Evolutionary conservation across 1,284 basidiomycete species (phyloP).

Genomic region (Rhodotorula sp.): DNA sequence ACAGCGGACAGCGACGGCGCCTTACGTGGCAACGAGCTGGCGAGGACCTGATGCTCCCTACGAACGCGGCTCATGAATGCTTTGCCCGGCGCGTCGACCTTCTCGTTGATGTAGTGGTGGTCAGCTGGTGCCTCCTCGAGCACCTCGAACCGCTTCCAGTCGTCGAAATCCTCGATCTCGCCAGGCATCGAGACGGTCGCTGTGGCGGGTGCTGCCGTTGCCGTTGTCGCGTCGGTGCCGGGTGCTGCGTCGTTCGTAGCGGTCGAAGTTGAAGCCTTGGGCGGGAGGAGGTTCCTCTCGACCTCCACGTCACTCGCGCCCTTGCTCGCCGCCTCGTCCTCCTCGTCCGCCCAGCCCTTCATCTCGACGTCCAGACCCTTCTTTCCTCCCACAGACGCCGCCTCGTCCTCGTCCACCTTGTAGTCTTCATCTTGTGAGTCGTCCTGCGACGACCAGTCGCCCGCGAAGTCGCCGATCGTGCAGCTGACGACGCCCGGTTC

Average conservation of each 20-base stretch:
- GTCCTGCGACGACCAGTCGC: conserved; percentile 23
- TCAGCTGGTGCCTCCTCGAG: conserved; percentile 72
- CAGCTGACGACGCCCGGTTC: conserved; percentile 26
- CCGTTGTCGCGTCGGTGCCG: background rate
- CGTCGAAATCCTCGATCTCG: conserved; percentile 45
- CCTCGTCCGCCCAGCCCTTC: conserved; percentile 28
- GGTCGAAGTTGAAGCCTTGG: background rate
- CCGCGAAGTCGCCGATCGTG: conserved; percentile 2
- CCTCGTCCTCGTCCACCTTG: conserved; percentile 13
- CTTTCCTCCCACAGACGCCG: conserved; percentile 18
- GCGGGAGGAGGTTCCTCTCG: conserved; percentile 21
- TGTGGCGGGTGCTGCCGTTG: background rate
- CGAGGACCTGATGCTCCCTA: conserved; percentile 78
- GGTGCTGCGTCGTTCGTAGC: background rate
- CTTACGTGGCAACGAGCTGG: conserved; percentile 74
- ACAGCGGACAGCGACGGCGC: conserved; percentile 20
- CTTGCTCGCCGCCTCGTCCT: conserved; percentile 28
- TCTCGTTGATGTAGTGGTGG: conserved; percentile 67
- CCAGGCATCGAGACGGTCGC: conserved; percentile 32
- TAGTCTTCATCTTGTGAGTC: conserved; percentile 40
- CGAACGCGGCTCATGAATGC: conserved; percentile 69
- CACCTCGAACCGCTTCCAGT: conserved; percentile 75
- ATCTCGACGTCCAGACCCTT: conserved; percentile 27
- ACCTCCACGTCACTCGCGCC: background rate
- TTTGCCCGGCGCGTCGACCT: conserved; percentile 59